phyloP scores from a whole-genome alignment of 768 basidiomycete genomes.

The Agaricus subrufescens region DNA sequence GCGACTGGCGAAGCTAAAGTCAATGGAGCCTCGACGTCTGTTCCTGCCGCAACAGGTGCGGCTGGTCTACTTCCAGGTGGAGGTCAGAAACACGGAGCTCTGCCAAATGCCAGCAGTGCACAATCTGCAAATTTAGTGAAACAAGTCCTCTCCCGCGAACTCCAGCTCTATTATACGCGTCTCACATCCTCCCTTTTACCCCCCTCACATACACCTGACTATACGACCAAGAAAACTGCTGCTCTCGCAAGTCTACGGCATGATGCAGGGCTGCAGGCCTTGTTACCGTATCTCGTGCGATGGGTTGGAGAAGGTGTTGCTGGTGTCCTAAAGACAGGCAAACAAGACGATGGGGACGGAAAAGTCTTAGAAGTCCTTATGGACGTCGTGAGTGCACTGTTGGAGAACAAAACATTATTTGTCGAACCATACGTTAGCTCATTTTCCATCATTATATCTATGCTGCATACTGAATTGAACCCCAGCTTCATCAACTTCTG shows the following conservation, averaged over 20 bases:
- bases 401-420: slow-evolving; percentile 86
- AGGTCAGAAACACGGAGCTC: slow-evolving; percentile 17
- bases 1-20: slow-evolving; percentile 5
- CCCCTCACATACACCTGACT: slow-evolving; percentile 45
- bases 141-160: slow-evolving; percentile 87
- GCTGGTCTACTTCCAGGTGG: slow-evolving; percentile 12
- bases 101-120: slow-evolving; percentile 19
- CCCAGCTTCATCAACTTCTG: slow-evolving; percentile 90
- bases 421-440: slow-evolving; percentile 91
- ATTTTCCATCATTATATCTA: background rate
- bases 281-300: slow-evolving; percentile 89
- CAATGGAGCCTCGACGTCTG: slow-evolving; percentile 15
- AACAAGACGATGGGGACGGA: slow-evolving; percentile 61
- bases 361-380: slow-evolving; percentile 74
- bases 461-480: background rate
- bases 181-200: slow-evolving; percentile 83
- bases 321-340: slow-evolving; percentile 49
- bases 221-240: slow-evolving; percentile 67
- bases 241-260: slow-evolving; percentile 85
- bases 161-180: slow-evolving; percentile 92
- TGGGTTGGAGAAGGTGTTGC: slow-evolving; percentile 93
- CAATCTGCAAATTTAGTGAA: slow-evolving; percentile 59
- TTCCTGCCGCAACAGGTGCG: slow-evolving; percentile 23
- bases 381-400: slow-evolving; percentile 78
- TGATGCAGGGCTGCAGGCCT: slow-evolving; percentile 88